Base-by-base conservation (phyloP, 306 rosid genomes). In the Abrus precatorius region DNA sequence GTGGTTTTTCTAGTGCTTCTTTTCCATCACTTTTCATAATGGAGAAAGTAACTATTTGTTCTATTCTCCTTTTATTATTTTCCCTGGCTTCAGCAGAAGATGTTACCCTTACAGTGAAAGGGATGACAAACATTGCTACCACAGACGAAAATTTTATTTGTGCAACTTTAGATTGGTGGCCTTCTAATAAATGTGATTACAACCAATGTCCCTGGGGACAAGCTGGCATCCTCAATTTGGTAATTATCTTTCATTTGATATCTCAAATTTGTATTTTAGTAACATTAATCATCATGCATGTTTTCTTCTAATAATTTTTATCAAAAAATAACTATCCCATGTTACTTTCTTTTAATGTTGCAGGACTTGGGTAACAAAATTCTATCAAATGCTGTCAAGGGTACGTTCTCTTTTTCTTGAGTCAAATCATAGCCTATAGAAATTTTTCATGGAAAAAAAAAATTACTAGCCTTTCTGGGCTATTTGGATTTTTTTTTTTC, bases 121-220 rank as follows among this genome's bases (percentile, higher is more conserved):
- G 84, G 10, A 85, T 77, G 27, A 86, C 88, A 44, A 49, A 61
- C 10, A 84, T 85, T 75, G 91, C 88, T 38, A 72, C 12, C 5
- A 90, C 90, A 33, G 93, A 92, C 55, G 82, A 87, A 1, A 85
- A 83, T 45, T 92, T 90, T 64, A 60, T 89, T 1, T 92, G 97
- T 86, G 94, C 93, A 40, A 89, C 97, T 52, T 8, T 92, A 5
- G 93, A 90, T 56, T 90, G 91, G 92, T 92, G 97, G 94, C 97
- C 94, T n/a, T 0, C 73, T 44, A 14, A 79, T 2, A 90, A 92
- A 60, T 90, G 93, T 73, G 89, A 92, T 36, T 87, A 90, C 40
- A 32, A 44, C 32, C 91, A 90, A 9, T 87, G 97, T 44, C 93
- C 97, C 0, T 92, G 92, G 95, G 87, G 77, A 20, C 45, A 81